Conservation (phyloP, 192 early-diverging fungal genomes). For the Entomortierella lignicola region DNA sequence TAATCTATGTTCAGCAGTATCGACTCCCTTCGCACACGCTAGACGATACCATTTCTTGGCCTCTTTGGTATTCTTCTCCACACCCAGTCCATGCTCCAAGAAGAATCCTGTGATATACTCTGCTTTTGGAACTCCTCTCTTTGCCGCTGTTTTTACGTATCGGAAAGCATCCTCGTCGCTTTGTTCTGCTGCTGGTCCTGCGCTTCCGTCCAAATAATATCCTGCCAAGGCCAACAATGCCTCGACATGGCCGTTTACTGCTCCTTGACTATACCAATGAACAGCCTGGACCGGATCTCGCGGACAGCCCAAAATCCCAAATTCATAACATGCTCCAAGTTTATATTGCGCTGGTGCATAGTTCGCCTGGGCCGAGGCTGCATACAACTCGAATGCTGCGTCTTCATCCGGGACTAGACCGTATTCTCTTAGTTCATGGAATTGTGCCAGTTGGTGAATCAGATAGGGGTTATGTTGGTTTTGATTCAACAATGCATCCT, state of each 20-base stretch:
- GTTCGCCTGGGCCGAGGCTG: constrained; percentile 68
- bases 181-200: constrained; percentile 38
- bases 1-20: constrained; percentile 32
- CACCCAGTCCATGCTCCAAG: constrained; percentile 44
- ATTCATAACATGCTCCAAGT: constrained; percentile 82
- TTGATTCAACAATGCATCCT: constrained; percentile 36
- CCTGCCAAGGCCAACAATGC: constrained; percentile 87
- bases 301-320: constrained; percentile 74
- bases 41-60: constrained; percentile 47
- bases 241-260: constrained; percentile 81
- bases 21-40: constrained; percentile 46
- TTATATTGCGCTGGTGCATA: constrained; percentile 79
- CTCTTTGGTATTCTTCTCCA: constrained; percentile 27
- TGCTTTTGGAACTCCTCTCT: constrained; percentile 43
- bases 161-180: constrained; percentile 49
- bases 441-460: constrained; percentile 48
- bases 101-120: constrained; percentile 54
- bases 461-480: constrained; percentile 42
- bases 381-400: constrained; percentile 41
- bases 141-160: constrained; percentile 36
- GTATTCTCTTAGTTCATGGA: constrained; percentile 44
- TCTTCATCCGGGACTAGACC: constrained; percentile 48
- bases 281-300: constrained; percentile 73
- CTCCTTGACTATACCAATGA: constrained; percentile 82
- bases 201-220: constrained; percentile 80